phyloP scores from a whole-genome alignment of 805 yeast genomes.

The Hanseniaspora jakobsenii region DNA sequence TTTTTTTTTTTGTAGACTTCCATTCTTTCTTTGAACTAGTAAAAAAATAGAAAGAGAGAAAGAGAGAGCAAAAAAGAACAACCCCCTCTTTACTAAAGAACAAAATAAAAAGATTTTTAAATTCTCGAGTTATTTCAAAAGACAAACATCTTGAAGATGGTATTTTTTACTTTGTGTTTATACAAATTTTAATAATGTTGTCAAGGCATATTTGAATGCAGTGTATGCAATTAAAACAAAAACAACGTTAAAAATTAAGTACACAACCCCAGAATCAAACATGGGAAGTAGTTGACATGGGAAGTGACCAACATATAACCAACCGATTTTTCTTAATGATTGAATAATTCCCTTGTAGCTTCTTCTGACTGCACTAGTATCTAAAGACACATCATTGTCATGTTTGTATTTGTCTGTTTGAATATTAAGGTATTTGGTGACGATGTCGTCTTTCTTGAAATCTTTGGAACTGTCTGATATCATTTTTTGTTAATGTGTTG shows the following conservation, averaged over 20 bases:
- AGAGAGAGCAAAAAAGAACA: too few species aligned
- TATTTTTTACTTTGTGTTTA: too few species aligned
- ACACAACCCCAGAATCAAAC: slow-evolving; percentile 13
- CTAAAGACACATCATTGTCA: neutral
- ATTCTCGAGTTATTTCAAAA: too few species aligned
- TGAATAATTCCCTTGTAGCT: neutral
- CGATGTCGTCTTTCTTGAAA: slow-evolving; percentile 1
- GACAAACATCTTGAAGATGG: slow-evolving; percentile 22
- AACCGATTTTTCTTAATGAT: slow-evolving; percentile 8
- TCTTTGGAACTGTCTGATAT: neutral
- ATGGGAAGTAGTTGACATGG: slow-evolving; percentile 15
- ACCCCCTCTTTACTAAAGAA: too few species aligned
- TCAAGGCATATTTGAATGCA: slow-evolving; percentile 4
- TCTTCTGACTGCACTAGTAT: slow-evolving; percentile 3
- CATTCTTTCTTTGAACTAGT: too few species aligned
- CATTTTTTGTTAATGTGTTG: neutral
- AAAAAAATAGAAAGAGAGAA: too few species aligned
- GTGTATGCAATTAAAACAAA: slow-evolving; percentile 8
- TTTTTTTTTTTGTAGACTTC: too few species aligned
- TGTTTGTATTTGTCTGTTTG: slow-evolving; percentile 12
- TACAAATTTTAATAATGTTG: too few species aligned
- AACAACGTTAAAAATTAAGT: slow-evolving; percentile 7
- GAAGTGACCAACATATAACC: slow-evolving; percentile 15
- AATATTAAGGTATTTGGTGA: slow-evolving; percentile 9
- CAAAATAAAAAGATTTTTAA: too few species aligned